Percentiles rank a stretch among this genome's conserved stretches.
Evolutionary conservation across 139 green algal genomes (phyloP).

Genomic region (Tetradesmus lagerheimii): DNA sequence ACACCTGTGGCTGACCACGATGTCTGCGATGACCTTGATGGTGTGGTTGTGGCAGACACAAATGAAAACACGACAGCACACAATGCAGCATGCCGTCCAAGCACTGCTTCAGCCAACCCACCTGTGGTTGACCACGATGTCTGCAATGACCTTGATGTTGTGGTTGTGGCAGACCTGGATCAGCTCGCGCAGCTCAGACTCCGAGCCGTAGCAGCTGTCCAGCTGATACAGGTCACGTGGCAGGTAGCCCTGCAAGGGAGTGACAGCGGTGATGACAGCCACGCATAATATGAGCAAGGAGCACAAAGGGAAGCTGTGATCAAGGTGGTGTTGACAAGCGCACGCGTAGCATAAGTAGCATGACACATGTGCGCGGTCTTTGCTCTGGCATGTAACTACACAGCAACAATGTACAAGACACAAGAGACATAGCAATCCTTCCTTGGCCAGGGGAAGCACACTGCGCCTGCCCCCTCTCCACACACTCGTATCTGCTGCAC

Average conservation of each 20-base stretch:
- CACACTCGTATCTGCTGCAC: too few relatives aligned
- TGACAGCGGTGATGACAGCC: too few relatives aligned
- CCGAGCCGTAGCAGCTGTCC: conserved; percentile 68
- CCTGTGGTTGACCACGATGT: conserved; percentile 98
- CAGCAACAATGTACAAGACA: too few relatives aligned
- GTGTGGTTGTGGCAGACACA: conserved; percentile 75
- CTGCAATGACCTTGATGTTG: conserved; percentile 89
- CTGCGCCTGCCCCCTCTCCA: background rate
- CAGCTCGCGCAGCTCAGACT: conserved; percentile 72
- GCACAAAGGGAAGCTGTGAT: too few relatives aligned
- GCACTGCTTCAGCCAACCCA: conserved; percentile 49
- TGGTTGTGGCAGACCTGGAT: conserved; percentile 77
- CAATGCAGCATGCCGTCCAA: background rate
- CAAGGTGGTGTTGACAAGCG: too few relatives aligned
- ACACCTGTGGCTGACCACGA: conserved; percentile 97
- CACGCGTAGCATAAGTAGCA: too few relatives aligned
- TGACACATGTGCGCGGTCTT: too few relatives aligned
- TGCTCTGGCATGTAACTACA: too few relatives aligned
- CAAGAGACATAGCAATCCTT: too few relatives aligned
- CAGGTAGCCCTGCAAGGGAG: conserved; percentile 85
- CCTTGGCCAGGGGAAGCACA: too few relatives aligned
- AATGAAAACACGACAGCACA: conserved; percentile 67
- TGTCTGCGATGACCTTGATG: conserved; percentile 94
- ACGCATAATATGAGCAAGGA: too few relatives aligned
- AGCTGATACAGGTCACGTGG: conserved; percentile 81